Base-by-base conservation (phyloP, 495 filamentous ascomycete genomes). In the Xylaria palmicola region DNA sequence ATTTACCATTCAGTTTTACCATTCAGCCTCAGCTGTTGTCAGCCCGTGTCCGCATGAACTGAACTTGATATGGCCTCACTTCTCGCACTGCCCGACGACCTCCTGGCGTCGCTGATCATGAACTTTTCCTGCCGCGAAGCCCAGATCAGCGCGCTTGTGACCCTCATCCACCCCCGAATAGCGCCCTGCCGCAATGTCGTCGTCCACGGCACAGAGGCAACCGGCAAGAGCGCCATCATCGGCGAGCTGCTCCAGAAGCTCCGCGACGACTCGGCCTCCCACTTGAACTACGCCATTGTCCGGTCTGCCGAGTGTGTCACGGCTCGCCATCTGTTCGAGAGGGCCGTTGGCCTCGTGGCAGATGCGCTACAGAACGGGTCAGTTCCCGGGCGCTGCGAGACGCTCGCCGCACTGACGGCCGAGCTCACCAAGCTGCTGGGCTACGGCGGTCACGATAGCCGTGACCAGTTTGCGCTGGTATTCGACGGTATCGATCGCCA, bases 401-500 rank as follows among this genome's bases (percentile, higher is more conserved):
- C 86, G 54, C 74, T 94, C 41, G 88, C 87, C 50, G 81, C 85
- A 27, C 79, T 98, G 32, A 82, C 82, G 1, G 88, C 91, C 49
- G 83, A 90, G 63, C 73, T 97, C 40, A 77, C 83, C 62, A 77
- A 75, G 63, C 65, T 88, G 72, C 75, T 81, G 71, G 85, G 78
- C 72, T 79, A 70, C 71, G 63, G 61, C n/a, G 64, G 68, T 39
- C 71, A 65, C 52, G 67, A 70, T 1, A 62, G 10, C 72, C 72
- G 27, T 27, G 72, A 66, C n/a, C n/a, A n/a, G n/a, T 92, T 96
- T 70, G 86, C 93, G 26, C 72, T 97, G 36, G 91, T 95, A 29
- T 84, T 97, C 59, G 95, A 98, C 75, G 90, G 86, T n/a, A 90
- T 97, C 56, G 94, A 98, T 70, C 83, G 79, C 45, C 92, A 95